Evolutionary conservation across 495 filamentous ascomycete species (phyloP).

Genomic region (Aspergillus ellipticus): DNA sequence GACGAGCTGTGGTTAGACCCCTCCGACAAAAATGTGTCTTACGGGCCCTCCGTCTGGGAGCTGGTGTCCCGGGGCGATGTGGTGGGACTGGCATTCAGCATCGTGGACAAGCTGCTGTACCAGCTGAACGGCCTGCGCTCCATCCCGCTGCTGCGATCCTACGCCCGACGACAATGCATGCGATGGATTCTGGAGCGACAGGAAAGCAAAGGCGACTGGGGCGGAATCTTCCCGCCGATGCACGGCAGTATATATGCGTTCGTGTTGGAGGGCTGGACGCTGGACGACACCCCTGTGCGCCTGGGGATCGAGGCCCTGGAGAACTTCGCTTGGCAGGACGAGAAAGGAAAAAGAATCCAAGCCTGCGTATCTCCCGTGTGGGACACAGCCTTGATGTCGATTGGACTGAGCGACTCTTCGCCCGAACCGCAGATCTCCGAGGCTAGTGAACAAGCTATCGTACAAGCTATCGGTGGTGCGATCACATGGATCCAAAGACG

Average conservation of each 20-base stretch:
- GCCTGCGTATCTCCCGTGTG: conserved; percentile 25
- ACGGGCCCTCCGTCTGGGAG: conserved; percentile 10
- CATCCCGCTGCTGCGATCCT: neutral
- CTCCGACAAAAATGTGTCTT: conserved; percentile 25
- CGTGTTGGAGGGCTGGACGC: conserved; percentile 25
- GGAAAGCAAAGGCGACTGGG: conserved; percentile 28
- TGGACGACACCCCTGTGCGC: conserved; percentile 9
- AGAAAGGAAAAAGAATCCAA: conserved; percentile 23
- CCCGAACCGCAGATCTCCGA: neutral
- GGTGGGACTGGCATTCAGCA: conserved; percentile 19
- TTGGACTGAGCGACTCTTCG: conserved; percentile 24
- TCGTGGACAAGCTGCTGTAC: conserved; percentile 24
- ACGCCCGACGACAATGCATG: conserved; percentile 16
- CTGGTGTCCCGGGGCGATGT: conserved; percentile 12
- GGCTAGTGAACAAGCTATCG: too few relatives aligned
- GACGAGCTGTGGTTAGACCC: conserved; percentile 40
- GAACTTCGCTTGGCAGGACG: conserved; percentile 21
- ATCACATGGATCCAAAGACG: conserved; percentile 22
- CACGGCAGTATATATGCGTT: conserved; percentile 24
- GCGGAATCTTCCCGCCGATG: conserved; percentile 30
- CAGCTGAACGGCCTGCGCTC: conserved; percentile 17
- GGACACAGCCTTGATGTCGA: conserved; percentile 36
- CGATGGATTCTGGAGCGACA: conserved; percentile 32
- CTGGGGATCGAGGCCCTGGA: conserved; percentile 24
- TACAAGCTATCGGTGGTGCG: conserved; percentile 10